Conservation (phyloP, 2,329 filamentous ascomycete genomes). For the Hypocrella siamensis region DNA sequence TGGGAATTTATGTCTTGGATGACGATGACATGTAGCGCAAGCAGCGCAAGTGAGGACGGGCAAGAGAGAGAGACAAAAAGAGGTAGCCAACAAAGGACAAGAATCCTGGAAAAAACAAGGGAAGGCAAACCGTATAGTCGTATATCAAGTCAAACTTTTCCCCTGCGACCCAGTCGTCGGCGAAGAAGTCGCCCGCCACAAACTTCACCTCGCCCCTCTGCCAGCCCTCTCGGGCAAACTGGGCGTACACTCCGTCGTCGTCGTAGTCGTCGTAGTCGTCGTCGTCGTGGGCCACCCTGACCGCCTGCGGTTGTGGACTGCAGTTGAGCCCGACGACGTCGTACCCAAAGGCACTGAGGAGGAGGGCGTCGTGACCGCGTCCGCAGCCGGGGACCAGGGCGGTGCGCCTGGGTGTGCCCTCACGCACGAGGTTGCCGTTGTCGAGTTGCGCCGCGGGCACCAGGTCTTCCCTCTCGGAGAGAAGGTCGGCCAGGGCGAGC, state of each 20-base stretch:
- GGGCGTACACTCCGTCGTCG: conserved; percentile 26
- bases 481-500: conserved; percentile 35
- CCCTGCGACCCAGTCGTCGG: conserved; percentile 35
- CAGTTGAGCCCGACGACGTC: conserved; percentile 63
- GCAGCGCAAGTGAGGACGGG: too few species aligned
- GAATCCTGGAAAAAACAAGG: not conserved
- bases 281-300: conserved; percentile 29
- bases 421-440: conserved; percentile 11
- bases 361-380: conserved; percentile 62
- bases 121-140: conserved; percentile 41
- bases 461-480: conserved; percentile 28
- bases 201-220: conserved; percentile 36
- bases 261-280: conserved; percentile 23
- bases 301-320: conserved; percentile 30
- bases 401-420: conserved; percentile 10
- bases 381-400: conserved; percentile 75
- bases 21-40: too few species aligned
- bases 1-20: too few species aligned
- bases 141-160: conserved; percentile 49
- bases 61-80: not conserved
- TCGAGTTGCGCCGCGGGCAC: conserved; percentile 20
- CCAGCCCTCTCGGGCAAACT: conserved; percentile 18
- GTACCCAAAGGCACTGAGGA: conserved; percentile 61
- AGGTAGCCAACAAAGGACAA: not conserved
- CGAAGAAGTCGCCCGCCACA: conserved; percentile 52